phyloP scores from a whole-genome alignment of 2,329 filamentous ascomycete genomes.

The Magnaporthiopsis rhizophila region DNA sequence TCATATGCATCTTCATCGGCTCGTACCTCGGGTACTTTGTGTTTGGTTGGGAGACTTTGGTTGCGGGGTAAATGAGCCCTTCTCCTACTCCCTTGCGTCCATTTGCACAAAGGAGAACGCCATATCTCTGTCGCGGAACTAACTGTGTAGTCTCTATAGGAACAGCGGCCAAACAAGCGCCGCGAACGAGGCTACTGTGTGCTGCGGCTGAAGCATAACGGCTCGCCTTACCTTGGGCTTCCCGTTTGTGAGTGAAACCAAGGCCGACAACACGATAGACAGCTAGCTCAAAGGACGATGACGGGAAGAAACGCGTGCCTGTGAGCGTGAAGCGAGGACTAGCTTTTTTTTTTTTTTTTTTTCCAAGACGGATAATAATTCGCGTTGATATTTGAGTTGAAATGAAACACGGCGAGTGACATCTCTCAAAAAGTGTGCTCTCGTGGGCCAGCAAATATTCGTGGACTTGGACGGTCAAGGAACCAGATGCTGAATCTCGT shows the following conservation, averaged over 20 bases:
- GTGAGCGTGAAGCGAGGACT: neutral
- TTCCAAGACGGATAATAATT: neutral
- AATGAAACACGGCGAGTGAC: no score
- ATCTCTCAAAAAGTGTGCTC: no score
- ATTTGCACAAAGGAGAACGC: neutral
- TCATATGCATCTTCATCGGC: slow-evolving; percentile 74
- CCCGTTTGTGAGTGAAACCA: neutral
- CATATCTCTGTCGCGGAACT: neutral
- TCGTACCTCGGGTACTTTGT: slow-evolving; percentile 64
- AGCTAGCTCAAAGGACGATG: no score
- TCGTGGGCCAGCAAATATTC: no score
- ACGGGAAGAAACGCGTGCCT: no score
- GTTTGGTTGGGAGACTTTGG: slow-evolving; percentile 60
- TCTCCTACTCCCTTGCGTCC: neutral
- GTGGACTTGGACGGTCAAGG: neutral
- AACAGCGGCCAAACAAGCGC: slow-evolving; percentile 15
- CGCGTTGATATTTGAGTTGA: neutral
- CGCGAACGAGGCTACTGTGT: slow-evolving; percentile 19
- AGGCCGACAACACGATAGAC: no score
- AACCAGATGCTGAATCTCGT: neutral
- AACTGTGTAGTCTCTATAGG: neutral
- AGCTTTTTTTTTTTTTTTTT: no score
- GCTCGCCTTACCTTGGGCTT: neutral
- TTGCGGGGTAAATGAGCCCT: slow-evolving; percentile 12
- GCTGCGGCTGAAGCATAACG: slow-evolving; percentile 15